A percentile compares a stretch with the other conserved stretches of the same genome.
Conservation (phyloP, 371 early-diverging fungal genomes). For the Entomophthora muscae region DNA sequence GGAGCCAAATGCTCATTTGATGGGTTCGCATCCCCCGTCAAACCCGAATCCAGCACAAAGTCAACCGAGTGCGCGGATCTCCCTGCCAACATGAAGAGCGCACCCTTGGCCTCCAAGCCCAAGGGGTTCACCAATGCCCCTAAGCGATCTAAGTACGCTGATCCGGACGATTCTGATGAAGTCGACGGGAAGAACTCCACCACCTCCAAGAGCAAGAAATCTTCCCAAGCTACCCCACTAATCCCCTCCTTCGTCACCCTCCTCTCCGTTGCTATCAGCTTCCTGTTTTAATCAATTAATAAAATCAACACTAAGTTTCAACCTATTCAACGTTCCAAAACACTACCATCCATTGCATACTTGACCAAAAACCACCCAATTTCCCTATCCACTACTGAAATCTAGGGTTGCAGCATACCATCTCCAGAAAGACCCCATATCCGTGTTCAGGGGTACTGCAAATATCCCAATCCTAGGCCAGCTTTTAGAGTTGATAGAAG, state of each 20-base stretch:
- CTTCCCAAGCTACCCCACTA: neutral
- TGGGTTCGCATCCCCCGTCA: neutral
- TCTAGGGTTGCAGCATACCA: too few relatives aligned
- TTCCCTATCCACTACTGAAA: too few relatives aligned
- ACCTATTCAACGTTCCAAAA: too few relatives aligned
- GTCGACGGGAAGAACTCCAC: neutral
- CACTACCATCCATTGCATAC: too few relatives aligned
- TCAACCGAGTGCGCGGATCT: neutral
- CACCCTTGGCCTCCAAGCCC: neutral
- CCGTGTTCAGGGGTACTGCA: too few relatives aligned
- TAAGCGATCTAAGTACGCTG: neutral
- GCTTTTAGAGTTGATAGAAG: too few relatives aligned
- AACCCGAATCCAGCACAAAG: neutral
- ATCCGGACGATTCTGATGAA: neutral
- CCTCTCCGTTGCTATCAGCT: neutral
- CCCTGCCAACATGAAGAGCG: neutral
- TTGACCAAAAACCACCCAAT: too few relatives aligned
- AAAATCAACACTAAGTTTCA: too few relatives aligned
- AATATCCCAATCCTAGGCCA: too few relatives aligned
- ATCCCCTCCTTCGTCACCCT: too few relatives aligned
- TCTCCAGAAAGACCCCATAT: too few relatives aligned
- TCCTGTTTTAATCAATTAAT: neutral
- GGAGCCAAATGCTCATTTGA: slow-evolving; percentile 1
- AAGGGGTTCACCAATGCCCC: neutral
- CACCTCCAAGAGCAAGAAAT: too few relatives aligned